Percentiles rank a stretch among this genome's conserved stretches.
Evolutionary conservation across 495 filamentous ascomycete genomes (phyloP).

Genomic region (Penicillium goetzii): DNA sequence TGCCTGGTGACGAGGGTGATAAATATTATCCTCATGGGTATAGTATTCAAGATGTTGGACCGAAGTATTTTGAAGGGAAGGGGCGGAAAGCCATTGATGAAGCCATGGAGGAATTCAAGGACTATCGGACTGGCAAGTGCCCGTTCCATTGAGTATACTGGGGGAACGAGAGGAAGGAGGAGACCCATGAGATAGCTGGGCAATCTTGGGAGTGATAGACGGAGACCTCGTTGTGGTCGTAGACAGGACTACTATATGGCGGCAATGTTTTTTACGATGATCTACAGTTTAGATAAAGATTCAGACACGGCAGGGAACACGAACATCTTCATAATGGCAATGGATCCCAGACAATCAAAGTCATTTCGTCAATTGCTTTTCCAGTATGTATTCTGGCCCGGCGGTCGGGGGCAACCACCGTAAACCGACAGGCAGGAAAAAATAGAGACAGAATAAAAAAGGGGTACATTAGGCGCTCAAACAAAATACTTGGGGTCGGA

Average conservation of each 20-base stretch:
- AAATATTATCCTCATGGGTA: constrained; percentile 64
- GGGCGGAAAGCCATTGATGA: constrained; percentile 47
- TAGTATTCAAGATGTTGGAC: constrained; percentile 60
- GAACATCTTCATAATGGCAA: background rate
- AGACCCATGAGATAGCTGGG: background rate
- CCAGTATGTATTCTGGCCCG: constrained; percentile 47
- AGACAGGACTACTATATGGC: background rate
- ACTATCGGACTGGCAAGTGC: constrained; percentile 53
- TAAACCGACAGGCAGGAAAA: constrained; percentile 35
- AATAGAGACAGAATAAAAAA: constrained; percentile 48
- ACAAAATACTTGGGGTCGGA: constrained; percentile 42
- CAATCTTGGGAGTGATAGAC: background rate
- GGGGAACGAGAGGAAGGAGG: background rate
- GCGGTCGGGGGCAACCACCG: constrained; percentile 31
- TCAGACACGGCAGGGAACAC: background rate
- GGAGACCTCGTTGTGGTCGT: background rate
- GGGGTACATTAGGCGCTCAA: constrained; percentile 50
- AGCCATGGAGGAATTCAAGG: constrained; percentile 45
- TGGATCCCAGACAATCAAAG: background rate
- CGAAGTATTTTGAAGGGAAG: constrained; percentile 57
- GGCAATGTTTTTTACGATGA: background rate
- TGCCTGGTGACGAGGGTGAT: constrained; percentile 62
- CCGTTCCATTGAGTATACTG: constrained; percentile 47
- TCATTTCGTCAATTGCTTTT: constrained; percentile 40
- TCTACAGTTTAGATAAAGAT: background rate